These are phyloP conservation scores for Penicillium ucsense DNA, from an alignment of 495 filamentous ascomycete genomes.

Conservation along the genomic window DNA sequence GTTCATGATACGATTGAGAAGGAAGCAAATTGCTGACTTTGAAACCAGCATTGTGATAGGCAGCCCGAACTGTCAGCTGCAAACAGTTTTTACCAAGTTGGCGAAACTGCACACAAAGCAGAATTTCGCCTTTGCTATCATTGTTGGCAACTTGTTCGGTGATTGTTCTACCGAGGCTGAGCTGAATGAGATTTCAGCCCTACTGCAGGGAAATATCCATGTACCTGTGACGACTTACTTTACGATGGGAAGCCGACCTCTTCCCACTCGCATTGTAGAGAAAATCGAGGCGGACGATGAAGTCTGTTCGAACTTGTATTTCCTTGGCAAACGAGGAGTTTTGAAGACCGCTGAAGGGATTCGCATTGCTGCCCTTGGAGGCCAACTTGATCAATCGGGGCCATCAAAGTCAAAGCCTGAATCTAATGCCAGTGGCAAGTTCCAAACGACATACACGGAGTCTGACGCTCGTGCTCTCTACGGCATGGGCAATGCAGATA, in stretches of 20 bases:
- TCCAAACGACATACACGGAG: slow-evolving; percentile 46
- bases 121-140: slow-evolving; percentile 71
- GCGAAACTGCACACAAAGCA: slow-evolving; percentile 73
- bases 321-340: slow-evolving; percentile 71
- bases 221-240: slow-evolving; percentile 84
- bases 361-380: slow-evolving; percentile 72
- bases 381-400: slow-evolving; percentile 23
- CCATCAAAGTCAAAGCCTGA: slow-evolving; percentile 11
- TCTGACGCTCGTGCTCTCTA: slow-evolving; percentile 66
- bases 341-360: slow-evolving; percentile 87
- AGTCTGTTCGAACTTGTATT: slow-evolving; percentile 79
- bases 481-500: slow-evolving; percentile 67
- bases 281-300: slow-evolving; percentile 70
- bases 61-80: slow-evolving; percentile 63
- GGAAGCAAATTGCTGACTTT: background rate
- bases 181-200: slow-evolving; percentile 44
- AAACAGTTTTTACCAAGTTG: slow-evolving; percentile 66
- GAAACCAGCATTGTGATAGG: slow-evolving; percentile 66
- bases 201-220: slow-evolving; percentile 59
- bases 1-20: background rate
- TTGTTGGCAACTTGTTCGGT: slow-evolving; percentile 74
- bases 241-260: slow-evolving; percentile 54
- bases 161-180: slow-evolving; percentile 39
- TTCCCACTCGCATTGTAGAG: slow-evolving; percentile 60
- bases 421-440: slow-evolving; percentile 15